phyloP scores from a whole-genome alignment of 164 flowering plant species.

The Umbilicus rupestris region DNA sequence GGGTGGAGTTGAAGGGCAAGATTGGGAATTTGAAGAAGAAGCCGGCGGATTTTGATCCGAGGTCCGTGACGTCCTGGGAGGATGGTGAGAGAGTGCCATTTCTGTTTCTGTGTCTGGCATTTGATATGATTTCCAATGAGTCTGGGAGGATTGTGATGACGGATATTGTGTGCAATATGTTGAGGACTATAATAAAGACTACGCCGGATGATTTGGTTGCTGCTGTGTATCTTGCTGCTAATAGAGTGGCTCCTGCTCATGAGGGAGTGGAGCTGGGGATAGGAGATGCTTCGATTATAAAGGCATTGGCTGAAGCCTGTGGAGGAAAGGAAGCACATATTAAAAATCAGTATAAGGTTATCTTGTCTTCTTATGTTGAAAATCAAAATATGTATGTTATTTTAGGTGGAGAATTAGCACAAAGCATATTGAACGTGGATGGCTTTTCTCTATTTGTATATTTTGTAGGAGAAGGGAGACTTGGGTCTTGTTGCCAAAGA shows the following conservation, averaged over 20 bases:
- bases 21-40: conserved; percentile 46
- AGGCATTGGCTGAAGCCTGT: conserved; percentile 81
- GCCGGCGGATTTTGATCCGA: conserved; percentile 49
- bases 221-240: conserved; percentile 65
- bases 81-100: conserved; percentile 72
- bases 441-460: not conserved
- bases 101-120: conserved; percentile 60
- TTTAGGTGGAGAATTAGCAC: not conserved
- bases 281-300: conserved; percentile 77
- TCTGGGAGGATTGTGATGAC: conserved; percentile 69
- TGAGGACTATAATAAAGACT: conserved; percentile 77
- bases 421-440: not conserved
- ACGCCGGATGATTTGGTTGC: conserved; percentile 71
- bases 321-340: conserved; percentile 75
- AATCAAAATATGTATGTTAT: not conserved
- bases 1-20: conserved; percentile 24
- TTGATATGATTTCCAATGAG: conserved; percentile 72
- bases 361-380: not conserved
- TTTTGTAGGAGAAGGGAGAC: conserved; percentile 64
- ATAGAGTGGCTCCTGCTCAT: conserved; percentile 78
- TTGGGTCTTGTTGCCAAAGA: conserved; percentile 94
- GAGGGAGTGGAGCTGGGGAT: conserved; percentile 95
- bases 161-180: conserved; percentile 65
- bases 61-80: conserved; percentile 57
- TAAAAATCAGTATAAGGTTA: conserved; percentile 61